A percentile compares a stretch with the other conserved stretches of the same genome.
Conservation (phyloP, 257 asterid species). For the Paraleonurus japonicus region DNA sequence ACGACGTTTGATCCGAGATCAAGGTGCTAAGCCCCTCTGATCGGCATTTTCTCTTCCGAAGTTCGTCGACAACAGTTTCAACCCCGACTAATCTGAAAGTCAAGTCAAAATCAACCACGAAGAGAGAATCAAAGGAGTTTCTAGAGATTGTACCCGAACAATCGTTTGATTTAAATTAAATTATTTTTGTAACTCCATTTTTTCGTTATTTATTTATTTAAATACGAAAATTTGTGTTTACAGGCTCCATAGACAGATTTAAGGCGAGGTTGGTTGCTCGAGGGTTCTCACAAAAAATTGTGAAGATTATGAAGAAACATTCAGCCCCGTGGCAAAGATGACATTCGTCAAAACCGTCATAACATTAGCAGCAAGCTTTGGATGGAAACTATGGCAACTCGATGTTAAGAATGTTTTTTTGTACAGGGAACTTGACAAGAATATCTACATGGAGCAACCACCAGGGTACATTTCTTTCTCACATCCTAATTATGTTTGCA, state of each 20-base stretch:
- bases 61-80: too few relatives aligned
- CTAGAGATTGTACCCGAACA: too few relatives aligned
- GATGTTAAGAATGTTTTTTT: conserved; percentile 9
- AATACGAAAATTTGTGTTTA: too few relatives aligned
- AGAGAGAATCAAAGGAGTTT: too few relatives aligned
- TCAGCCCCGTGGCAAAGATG: conserved; percentile 19
- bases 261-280: conserved; percentile 18
- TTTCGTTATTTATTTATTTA: too few relatives aligned
- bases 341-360: background rate
- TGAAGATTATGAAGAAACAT: conserved; percentile 21
- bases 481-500: background rate
- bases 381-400: conserved; percentile 10
- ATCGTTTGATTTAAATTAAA: too few relatives aligned
- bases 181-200: too few relatives aligned
- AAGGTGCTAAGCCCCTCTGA: too few relatives aligned
- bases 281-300: conserved; percentile 22
- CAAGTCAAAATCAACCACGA: too few relatives aligned
- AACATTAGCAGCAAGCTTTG: background rate
- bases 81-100: too few relatives aligned
- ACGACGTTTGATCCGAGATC: too few relatives aligned
- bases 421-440: background rate
- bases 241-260: background rate
- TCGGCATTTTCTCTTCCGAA: too few relatives aligned
- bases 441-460: conserved; percentile 1
- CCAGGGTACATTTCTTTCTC: background rate